A percentile compares a stretch with the other conserved stretches of the same genome.
Evolutionary conservation across 345 rosid species (phyloP).

Genomic region (Acer yangbiense): DNA sequence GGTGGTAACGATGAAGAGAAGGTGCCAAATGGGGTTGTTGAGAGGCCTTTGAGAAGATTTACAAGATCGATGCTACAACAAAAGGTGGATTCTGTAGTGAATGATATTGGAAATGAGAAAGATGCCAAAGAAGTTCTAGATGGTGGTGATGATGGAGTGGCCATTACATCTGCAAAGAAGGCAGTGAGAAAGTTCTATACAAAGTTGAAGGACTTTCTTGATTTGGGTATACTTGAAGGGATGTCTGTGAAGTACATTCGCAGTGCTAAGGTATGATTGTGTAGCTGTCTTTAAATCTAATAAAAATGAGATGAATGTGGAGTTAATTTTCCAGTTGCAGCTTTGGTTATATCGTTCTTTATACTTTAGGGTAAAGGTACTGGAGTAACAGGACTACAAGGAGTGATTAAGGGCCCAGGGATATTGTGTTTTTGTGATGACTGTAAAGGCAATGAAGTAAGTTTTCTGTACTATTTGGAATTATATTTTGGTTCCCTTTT

Average conservation of each 20-base stretch:
- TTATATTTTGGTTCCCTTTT: not conserved
- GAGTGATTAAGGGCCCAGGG: conserved; percentile 65
- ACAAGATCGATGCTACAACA: conserved; percentile 55
- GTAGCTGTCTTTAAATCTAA: not conserved
- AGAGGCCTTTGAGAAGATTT: conserved; percentile 44
- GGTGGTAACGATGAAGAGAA: conserved; percentile 20
- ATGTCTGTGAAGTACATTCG: conserved; percentile 64
- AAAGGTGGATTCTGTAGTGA: conserved; percentile 23
- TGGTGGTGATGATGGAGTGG: conserved; percentile 25
- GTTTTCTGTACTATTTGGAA: conserved; percentile 19
- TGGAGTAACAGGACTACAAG: conserved; percentile 53
- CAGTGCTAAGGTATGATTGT: conserved; percentile 54
- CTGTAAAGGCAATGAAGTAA: conserved; percentile 69
- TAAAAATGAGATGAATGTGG: not conserved
- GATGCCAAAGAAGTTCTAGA: conserved; percentile 19
- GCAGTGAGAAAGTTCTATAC: conserved; percentile 47
- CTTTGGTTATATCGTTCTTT: conserved; percentile 11
- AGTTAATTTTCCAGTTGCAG: conserved; percentile 1
- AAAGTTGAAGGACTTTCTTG: conserved; percentile 68
- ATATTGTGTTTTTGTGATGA: conserved; percentile 68
- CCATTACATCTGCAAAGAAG: conserved; percentile 35
- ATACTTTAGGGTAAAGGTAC: conserved; percentile 42
- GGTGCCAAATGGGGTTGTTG: conserved; percentile 25
- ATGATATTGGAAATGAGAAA: not conserved
- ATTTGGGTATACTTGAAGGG: conserved; percentile 81